A percentile compares a stretch with the other conserved stretches of the same genome.
phyloP scores from a whole-genome alignment of 192 early-diverging fungal species.

The Rhizophlyctis rosea region DNA sequence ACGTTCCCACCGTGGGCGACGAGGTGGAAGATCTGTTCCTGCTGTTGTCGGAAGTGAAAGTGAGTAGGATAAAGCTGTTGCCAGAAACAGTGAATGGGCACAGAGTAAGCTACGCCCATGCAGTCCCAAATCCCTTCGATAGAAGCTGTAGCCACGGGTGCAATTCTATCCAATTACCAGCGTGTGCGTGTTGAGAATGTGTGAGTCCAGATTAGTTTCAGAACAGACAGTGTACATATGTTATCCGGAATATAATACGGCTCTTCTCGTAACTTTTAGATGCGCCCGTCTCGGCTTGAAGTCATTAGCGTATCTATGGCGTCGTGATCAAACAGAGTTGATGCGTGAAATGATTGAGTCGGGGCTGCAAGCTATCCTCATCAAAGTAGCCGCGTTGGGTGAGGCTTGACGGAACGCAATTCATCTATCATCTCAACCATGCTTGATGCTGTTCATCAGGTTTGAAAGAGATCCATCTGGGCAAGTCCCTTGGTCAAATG shows the following conservation, averaged over 20 bases:
- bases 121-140: slow-evolving; percentile 64
- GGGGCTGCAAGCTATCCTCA: slow-evolving; percentile 77
- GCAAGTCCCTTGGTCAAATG: slow-evolving; percentile 75
- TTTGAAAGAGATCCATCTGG: slow-evolving; percentile 68
- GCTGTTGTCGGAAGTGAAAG: slow-evolving; percentile 70
- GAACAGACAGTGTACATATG: neutral
- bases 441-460: no score
- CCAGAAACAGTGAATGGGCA: neutral
- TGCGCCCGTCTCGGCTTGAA: slow-evolving; percentile 82
- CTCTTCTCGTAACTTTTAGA: slow-evolving; percentile 34
- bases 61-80: slow-evolving; percentile 23
- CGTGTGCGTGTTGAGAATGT: slow-evolving; percentile 95
- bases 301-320: slow-evolving; percentile 87
- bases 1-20: slow-evolving; percentile 66
- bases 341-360: slow-evolving; percentile 80
- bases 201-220: slow-evolving; percentile 44
- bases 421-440: no score
- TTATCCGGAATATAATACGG: no score
- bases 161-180: slow-evolving; percentile 96
- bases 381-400: slow-evolving; percentile 88
- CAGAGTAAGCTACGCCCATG: neutral
- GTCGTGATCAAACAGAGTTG: slow-evolving; percentile 77
- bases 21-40: slow-evolving; percentile 92
- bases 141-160: slow-evolving; percentile 85
- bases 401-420: slow-evolving; percentile 1